Evolutionary conservation across 2,329 filamentous ascomycete genomes (phyloP).

Genomic region (Exophiala oligosperma): DNA sequence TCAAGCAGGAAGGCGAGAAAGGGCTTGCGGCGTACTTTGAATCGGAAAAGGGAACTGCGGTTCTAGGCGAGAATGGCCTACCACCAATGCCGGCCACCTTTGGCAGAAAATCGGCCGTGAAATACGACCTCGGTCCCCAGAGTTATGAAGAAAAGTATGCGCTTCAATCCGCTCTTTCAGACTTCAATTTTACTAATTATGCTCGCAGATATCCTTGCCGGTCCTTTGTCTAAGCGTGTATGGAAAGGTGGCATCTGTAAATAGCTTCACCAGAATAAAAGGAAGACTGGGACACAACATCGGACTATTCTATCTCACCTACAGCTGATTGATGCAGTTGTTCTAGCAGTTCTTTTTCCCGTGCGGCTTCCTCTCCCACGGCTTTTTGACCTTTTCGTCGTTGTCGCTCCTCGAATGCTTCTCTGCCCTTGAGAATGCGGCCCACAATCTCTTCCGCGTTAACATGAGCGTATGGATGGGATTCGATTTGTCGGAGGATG

Average conservation of each 20-base stretch:
- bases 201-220: conserved; percentile 46
- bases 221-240: conserved; percentile 40
- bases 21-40: conserved; percentile 74
- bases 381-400: conserved; percentile 86
- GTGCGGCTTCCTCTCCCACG: conserved; percentile 67
- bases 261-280: conserved; percentile 8
- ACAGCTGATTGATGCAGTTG: conserved; percentile 45
- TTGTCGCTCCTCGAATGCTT: conserved; percentile 89
- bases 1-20: conserved; percentile 71
- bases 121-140: conserved; percentile 67
- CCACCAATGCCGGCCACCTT: conserved; percentile 83
- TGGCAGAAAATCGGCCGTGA: conserved; percentile 59
- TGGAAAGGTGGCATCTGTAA: conserved; percentile 8
- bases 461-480: conserved; percentile 79
- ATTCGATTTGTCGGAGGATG: conserved; percentile 76
- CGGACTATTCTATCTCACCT: conserved; percentile 24
- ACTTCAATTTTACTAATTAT: conserved; percentile 53
- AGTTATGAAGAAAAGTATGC: conserved; percentile 71
- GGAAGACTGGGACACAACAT: too few relatives aligned
- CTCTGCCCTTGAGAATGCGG: conserved; percentile 82
- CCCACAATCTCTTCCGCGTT: conserved; percentile 92
- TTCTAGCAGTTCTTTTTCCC: conserved; percentile 62
- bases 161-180: conserved; percentile 24
- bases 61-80: conserved; percentile 72
- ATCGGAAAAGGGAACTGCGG: conserved; percentile 57